Evolutionary conservation across 441 rosid species (phyloP).

Genomic region (Populus hybrid): DNA sequence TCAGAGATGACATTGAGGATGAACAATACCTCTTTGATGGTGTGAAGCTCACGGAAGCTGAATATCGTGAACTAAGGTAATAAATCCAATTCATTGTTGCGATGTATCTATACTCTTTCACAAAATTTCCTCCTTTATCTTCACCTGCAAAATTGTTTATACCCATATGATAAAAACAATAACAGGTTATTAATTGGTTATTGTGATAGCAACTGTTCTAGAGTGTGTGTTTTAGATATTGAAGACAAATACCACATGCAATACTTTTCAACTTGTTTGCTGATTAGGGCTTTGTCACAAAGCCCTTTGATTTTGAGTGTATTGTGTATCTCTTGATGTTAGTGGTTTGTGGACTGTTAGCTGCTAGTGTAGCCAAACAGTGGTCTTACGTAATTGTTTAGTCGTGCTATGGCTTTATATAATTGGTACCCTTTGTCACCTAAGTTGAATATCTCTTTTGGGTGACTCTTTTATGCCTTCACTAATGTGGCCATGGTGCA

Average conservation of each 20-base stretch:
- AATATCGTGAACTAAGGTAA: constrained; percentile 63
- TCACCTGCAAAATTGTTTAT: background rate
- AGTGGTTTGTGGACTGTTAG: background rate
- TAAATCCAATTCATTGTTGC: constrained; percentile 14
- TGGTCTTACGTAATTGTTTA: background rate
- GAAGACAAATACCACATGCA: background rate
- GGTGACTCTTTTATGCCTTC: background rate
- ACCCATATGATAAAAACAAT: background rate
- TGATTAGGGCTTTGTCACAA: background rate
- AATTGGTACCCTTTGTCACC: background rate
- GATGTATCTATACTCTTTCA: background rate
- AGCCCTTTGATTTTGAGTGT: background rate
- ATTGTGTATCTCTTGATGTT: background rate
- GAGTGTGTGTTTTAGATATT: background rate
- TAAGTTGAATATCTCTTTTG: background rate
- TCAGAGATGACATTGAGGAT: constrained; percentile 47
- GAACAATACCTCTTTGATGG: constrained; percentile 68
- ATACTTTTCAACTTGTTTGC: background rate
- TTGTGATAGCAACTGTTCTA: background rate
- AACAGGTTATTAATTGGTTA: background rate
- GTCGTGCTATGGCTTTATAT: background rate
- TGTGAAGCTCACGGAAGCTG: constrained; percentile 73
- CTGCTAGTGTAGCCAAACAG: background rate
- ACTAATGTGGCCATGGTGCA: background rate
- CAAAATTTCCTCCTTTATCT: background rate